phyloP scores from a whole-genome alignment of 2,329 filamentous ascomycete species.

The Pseudogymnoascus sp. region DNA sequence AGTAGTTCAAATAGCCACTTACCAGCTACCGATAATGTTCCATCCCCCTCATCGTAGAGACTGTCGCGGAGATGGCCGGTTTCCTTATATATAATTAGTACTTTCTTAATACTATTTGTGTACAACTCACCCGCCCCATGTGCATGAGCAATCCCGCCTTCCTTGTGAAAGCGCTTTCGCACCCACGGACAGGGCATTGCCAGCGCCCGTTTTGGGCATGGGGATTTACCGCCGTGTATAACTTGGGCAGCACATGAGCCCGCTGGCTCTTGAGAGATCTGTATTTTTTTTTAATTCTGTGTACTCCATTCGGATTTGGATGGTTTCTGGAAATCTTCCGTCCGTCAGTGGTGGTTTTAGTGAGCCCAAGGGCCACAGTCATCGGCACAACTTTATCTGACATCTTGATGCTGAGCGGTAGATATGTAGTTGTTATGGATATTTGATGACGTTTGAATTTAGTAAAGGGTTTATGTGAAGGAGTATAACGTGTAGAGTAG shows the following conservation, averaged over 20 bases:
- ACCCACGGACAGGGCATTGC: too few species aligned
- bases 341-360: background rate
- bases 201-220: background rate
- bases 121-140: background rate
- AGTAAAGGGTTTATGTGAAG: too few species aligned
- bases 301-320: background rate
- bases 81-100: background rate
- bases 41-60: background rate
- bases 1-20: too few species aligned
- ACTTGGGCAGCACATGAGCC: background rate
- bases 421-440: too few species aligned
- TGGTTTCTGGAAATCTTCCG: background rate
- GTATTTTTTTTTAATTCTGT: background rate
- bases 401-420: too few species aligned
- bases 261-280: background rate
- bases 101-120: background rate
- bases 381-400: background rate
- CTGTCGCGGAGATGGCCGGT: background rate
- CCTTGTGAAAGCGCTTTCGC: background rate
- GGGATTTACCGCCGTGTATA: background rate
- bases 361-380: background rate
- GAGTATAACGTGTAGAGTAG: too few species aligned
- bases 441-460: too few species aligned
- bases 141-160: background rate
- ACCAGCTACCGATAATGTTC: background rate